Conservation (phyloP, 768 basidiomycete genomes). For the Asterophora parasitica region DNA sequence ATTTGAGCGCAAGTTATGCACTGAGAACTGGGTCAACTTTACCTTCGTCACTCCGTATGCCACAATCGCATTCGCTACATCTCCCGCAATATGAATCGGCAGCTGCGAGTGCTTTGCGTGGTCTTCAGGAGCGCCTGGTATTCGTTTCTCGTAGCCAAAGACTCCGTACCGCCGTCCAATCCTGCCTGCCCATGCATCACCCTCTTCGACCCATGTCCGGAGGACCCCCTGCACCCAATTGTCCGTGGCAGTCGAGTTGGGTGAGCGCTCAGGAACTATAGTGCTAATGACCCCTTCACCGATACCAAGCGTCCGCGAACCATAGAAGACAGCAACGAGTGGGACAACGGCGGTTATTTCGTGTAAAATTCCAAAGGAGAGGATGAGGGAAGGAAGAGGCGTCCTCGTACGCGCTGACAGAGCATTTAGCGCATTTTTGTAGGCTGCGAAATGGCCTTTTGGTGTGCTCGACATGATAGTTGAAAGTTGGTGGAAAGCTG, state of each 20-base stretch:
- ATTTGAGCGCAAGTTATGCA: neutral
- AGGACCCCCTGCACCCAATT: conserved; percentile 42
- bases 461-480: conserved; percentile 3
- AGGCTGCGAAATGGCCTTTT: conserved; percentile 37
- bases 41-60: conserved; percentile 84
- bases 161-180: conserved; percentile 76
- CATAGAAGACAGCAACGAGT: conserved; percentile 68
- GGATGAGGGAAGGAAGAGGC: conserved; percentile 67
- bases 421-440: conserved; percentile 49
- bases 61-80: conserved; percentile 77
- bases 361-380: conserved; percentile 82
- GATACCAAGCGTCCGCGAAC: conserved; percentile 58
- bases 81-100: conserved; percentile 53
- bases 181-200: conserved; percentile 62
- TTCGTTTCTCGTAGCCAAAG: conserved; percentile 68
- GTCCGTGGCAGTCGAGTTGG: conserved; percentile 8
- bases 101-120: conserved; percentile 20
- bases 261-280: conserved; percentile 22
- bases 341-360: conserved; percentile 81
- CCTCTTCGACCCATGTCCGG: conserved; percentile 69
- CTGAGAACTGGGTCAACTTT: conserved; percentile 13
- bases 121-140: conserved; percentile 23
- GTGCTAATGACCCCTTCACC: conserved; percentile 60
- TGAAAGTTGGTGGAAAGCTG: neutral
- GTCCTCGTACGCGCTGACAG: conserved; percentile 68